phyloP scores from a whole-genome alignment of 495 filamentous ascomycete species.

The Thermothielavioides terrestris region DNA sequence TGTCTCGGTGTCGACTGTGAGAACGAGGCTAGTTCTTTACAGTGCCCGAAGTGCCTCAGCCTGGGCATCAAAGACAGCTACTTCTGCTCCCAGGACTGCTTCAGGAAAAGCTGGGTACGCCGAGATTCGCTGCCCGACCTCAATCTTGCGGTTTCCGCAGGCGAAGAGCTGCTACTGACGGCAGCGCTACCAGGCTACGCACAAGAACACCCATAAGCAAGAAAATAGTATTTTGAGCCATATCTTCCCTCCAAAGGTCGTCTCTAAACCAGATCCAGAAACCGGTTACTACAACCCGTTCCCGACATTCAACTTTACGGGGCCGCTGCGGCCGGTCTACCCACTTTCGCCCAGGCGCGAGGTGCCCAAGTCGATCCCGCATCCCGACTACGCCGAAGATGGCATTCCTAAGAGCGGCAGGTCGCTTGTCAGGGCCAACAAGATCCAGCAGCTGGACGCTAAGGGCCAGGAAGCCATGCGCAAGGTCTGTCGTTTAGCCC shows the following conservation, averaged over 20 bases:
- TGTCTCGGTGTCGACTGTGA: constrained; percentile 74
- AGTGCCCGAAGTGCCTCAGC: constrained; percentile 93
- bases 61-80: constrained; percentile 76
- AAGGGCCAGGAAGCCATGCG: constrained; percentile 79
- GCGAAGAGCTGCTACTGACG: constrained; percentile 2
- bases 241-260: constrained; percentile 60
- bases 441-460: constrained; percentile 71
- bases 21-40: constrained; percentile 73
- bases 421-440: constrained; percentile 57
- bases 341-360: constrained; percentile 67
- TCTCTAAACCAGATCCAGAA: constrained; percentile 84
- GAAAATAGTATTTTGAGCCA: constrained; percentile 67
- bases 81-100: constrained; percentile 98
- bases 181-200: constrained; percentile 50
- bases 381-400: constrained; percentile 76
- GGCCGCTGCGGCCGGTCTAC: constrained; percentile 76
- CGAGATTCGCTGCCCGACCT: background rate
- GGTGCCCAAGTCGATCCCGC: constrained; percentile 70
- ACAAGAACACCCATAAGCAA: constrained; percentile 80
- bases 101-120: constrained; percentile 95
- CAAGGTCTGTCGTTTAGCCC: constrained; percentile 77
- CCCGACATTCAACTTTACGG: constrained; percentile 74
- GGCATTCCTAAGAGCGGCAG: constrained; percentile 77
- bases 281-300: constrained; percentile 85
- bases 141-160: too few species aligned